Evolutionary conservation across 108 stramenopile genomes (phyloP), one percentile per base, ranked within the genome.

Genomic region (Nitzschia palea): DNA sequence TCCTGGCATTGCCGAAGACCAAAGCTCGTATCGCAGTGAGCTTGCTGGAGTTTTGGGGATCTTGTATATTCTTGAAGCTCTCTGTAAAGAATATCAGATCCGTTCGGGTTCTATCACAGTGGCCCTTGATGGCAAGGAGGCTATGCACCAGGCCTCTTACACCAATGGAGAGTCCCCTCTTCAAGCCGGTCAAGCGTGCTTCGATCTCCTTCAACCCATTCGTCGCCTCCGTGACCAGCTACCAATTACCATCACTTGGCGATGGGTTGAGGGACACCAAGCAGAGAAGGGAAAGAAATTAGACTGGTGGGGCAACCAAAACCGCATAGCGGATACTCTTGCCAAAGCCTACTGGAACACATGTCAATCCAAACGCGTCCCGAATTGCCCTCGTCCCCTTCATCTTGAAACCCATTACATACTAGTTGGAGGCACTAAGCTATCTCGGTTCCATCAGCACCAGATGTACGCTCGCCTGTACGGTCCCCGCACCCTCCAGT

Each of bases 211-310:
- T 20, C 18, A 20, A 22, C 12, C 12, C 12, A 22, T 22, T 12
- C n/a, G 51, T 12, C n/a, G 12, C 12, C 20, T 18, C 15, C n/a
- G 15, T 25, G 15, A 15, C 18, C 15, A 20, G 10, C 51, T 52
- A 20, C 51, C 51, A 22, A 20, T 52, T 12, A 52, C 51, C 15
- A 25, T 52, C 12, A 52, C n/a, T 0, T 52, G 18, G 18, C 15
- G 22, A 52, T 52, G 51, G 51, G 51, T 52, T 52, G 51, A 52
- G 22, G 51, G 51, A 18, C 51, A 52, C 51, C 51, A 52, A 52
- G 18, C 12, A 12, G 23, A 25, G 22, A 15, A 22, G 12, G 51
- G 51, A 15, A 52, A 52, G 22, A 12, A 12, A 15, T 12, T 20
- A 20, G 51, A 52, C 51, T 52, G 51, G 51, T 52, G 51, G 51